Evolutionary conservation across 352 stramenopile species (phyloP), one percentile per base, ranked within the genome.

Genomic region (Pythium aquatile): DNA sequence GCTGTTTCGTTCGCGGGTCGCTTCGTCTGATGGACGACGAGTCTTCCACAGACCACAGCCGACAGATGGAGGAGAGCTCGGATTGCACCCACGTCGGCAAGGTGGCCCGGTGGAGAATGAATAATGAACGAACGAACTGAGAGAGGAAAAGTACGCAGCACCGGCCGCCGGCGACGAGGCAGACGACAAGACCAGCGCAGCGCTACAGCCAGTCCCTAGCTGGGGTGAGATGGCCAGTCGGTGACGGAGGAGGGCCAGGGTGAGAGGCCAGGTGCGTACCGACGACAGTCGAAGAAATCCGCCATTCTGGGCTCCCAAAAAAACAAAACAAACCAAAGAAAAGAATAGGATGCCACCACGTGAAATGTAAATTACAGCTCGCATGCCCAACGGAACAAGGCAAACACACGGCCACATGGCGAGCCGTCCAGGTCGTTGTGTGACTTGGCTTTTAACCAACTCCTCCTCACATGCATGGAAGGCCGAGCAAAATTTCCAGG

Each of bases 401-500:
- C 20, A 37, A 37, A 37, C 32, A 37, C 3, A 44, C 37, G 17
- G 48, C 48, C 48, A 58, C 53, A 58, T 58, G 53, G 37, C 37
- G 53, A 28, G 10, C 47, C 5, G 20, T 24, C 20, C 20, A 24
- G 20, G 26, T 3, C 33, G 48, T 55, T 58, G 53, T 47, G 53
- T 3, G 7, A 8, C 14, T 30, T 30, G 53, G 13, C 30, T 44
- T 20, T 48, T 26, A 13, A 3, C 37, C 9, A 44, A 17, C 42
- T 55, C 53, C 7, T 68, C 28, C 42, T 57, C 42, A 29, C 20
- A 42, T 53, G 30, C 55, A 46, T 60, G 61, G 61, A 69, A 69
- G 60, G 35, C 52, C 3, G 17, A 14, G 39, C 55, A 65, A 69
- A 69, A 60, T 49, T 69, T 69, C 63, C n/a, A 33, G 39, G 63